These are phyloP conservation scores for Thamnidium elegans DNA, from an alignment of 192 early-diverging fungal genomes.

Conservation along the genomic window DNA sequence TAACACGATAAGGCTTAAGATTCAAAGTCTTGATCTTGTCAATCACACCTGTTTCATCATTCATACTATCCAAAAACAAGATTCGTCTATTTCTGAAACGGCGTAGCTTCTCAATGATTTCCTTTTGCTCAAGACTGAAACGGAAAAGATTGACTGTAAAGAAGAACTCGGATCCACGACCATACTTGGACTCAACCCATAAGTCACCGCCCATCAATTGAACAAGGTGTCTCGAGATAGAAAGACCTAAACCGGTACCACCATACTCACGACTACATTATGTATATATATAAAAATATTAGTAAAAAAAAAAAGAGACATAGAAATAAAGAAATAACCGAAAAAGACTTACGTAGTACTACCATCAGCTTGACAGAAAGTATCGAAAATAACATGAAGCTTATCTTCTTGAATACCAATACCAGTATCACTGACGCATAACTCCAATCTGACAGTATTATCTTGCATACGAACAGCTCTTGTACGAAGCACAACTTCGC, in stretches of 20 bases:
- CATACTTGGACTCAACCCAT: constrained; percentile 71
- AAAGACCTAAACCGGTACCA: constrained; percentile 85
- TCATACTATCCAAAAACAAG: constrained; percentile 57
- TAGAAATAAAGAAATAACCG: too few relatives aligned
- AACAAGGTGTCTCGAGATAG: constrained; percentile 76
- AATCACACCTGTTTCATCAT: constrained; percentile 46
- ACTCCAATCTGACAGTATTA: constrained; percentile 52
- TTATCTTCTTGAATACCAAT: constrained; percentile 85
- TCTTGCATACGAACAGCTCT: constrained; percentile 14
- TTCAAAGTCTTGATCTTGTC: constrained; percentile 47
- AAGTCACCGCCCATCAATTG: constrained; percentile 76
- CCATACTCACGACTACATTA: constrained; percentile 65
- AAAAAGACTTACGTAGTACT: constrained; percentile 54
- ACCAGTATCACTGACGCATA: constrained; percentile 77
- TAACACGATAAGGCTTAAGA: constrained; percentile 42
- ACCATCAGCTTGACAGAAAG: constrained; percentile 81
- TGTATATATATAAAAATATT: background rate
- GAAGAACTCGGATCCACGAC: constrained; percentile 74
- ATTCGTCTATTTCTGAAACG: constrained; percentile 62
- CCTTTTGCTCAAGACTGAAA: constrained; percentile 34
- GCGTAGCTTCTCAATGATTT: constrained; percentile 43
- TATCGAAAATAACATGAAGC: constrained; percentile 72
- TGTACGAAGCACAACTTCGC: constrained; percentile 26
- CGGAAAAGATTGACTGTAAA: constrained; percentile 63
- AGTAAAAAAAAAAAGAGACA: background rate